Evolutionary conservation across 495 filamentous ascomycete genomes (phyloP).

Genomic region (Neurospora discreta): DNA sequence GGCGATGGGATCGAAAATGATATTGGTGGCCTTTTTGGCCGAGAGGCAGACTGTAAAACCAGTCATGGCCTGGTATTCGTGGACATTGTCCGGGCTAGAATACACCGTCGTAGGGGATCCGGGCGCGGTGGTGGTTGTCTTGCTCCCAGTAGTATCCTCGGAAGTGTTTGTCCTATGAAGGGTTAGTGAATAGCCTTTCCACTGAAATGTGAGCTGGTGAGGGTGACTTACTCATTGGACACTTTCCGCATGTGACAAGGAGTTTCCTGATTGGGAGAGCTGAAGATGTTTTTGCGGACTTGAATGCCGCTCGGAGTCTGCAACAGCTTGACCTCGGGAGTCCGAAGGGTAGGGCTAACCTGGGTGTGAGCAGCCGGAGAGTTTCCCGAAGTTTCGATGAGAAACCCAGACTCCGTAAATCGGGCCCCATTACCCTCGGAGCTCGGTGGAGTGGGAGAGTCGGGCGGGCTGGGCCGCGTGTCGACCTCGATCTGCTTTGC

Average conservation of each 20-base stretch:
- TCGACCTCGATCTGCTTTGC: background rate
- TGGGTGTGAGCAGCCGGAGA: background rate
- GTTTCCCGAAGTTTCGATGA: background rate
- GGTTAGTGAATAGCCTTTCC: background rate
- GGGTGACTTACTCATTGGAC: background rate
- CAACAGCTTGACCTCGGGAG: background rate
- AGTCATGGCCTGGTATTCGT: background rate
- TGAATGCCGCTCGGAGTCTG: background rate
- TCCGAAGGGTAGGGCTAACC: background rate
- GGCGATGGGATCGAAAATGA: background rate
- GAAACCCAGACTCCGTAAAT: background rate
- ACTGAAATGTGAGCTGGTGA: background rate
- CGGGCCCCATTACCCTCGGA: background rate
- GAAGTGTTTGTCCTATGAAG: background rate
- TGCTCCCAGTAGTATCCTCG: fast-evolving
- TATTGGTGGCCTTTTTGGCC: background rate
- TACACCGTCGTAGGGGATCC: fast-evolving
- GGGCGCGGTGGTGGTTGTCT: background rate
- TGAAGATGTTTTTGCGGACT: background rate
- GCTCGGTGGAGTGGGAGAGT: background rate
- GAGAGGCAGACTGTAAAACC: background rate
- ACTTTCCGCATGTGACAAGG: background rate
- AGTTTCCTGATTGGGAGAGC: background rate
- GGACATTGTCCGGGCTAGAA: fast-evolving
- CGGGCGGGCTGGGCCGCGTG: background rate